phyloP scores from a whole-genome alignment of 2,329 filamentous ascomycete genomes.

The Tolypocladium pustulatum region DNA sequence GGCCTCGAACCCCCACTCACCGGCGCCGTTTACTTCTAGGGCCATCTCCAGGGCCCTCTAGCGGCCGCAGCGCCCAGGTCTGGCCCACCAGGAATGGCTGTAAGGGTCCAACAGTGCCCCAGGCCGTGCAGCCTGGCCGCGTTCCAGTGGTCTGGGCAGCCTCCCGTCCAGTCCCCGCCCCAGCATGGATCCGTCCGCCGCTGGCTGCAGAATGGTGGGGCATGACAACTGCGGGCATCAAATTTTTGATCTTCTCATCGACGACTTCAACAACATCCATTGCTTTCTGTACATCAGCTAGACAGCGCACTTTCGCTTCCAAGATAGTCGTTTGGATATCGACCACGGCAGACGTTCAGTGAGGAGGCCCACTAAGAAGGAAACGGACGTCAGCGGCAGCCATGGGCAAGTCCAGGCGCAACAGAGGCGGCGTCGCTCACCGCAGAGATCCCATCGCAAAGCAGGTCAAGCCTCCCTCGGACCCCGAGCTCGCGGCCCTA shows the following conservation, averaged over 20 bases:
- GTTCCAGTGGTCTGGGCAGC: background rate
- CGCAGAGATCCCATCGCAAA: conserved; percentile 47
- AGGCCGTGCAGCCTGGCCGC: too few relatives aligned
- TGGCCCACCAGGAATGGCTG: background rate
- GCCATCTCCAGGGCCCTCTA: background rate
- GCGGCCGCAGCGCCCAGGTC: background rate
- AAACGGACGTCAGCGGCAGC: background rate
- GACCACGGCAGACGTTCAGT: background rate
- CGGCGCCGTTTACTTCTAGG: background rate
- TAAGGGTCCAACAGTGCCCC: background rate
- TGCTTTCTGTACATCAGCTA: background rate
- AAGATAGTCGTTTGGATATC: too few relatives aligned
- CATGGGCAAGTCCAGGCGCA: conserved; percentile 53
- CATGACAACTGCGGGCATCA: background rate
- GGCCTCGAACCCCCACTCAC: background rate
- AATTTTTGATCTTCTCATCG: background rate
- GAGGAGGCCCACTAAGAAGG: background rate
- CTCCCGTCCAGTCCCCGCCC: background rate
- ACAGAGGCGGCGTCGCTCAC: conserved; percentile 34
- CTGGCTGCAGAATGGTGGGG: too few relatives aligned
- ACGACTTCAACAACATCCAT: background rate
- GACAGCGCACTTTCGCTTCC: background rate
- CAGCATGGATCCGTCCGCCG: too few relatives aligned
- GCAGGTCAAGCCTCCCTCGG: conserved; percentile 47
- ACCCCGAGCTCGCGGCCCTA: conserved; percentile 53